These are phyloP conservation scores for Geotrichum fermentans DNA, from an alignment of 1,139 yeast species.

Conservation along the genomic window DNA sequence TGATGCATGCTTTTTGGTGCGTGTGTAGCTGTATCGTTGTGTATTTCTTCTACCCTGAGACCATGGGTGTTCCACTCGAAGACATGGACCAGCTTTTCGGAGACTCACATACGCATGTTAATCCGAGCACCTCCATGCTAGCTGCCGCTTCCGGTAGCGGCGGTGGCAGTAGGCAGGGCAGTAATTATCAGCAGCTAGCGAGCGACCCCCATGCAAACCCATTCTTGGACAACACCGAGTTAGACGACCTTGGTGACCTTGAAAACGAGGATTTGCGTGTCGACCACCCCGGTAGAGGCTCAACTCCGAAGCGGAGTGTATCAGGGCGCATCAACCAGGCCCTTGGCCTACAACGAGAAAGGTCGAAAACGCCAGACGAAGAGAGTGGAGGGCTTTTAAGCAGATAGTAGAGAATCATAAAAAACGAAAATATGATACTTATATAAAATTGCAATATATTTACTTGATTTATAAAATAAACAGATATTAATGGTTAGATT, in stretches of 20 bases:
- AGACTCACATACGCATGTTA: conserved; percentile 61
- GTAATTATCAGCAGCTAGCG: conserved; percentile 14
- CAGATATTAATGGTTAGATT: too few relatives aligned
- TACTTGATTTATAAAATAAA: too few relatives aligned
- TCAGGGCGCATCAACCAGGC: not conserved
- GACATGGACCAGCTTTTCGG: conserved; percentile 84
- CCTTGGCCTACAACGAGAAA: not conserved
- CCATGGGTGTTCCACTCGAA: conserved; percentile 81
- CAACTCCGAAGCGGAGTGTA: not conserved
- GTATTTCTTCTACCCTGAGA: conserved; percentile 72
- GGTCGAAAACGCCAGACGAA: not conserved
- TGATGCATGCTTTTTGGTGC: conserved; percentile 77
- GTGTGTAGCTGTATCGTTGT: conserved; percentile 65
- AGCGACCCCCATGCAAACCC: not conserved
- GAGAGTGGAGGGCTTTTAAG: not conserved
- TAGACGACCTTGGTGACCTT: not conserved
- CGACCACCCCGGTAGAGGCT: too few relatives aligned
- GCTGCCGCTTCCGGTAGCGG: not conserved
- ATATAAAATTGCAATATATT: too few relatives aligned
- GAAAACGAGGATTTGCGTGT: not conserved
- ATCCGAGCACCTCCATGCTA: conserved; percentile 30
- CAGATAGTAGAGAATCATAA: too few relatives aligned
- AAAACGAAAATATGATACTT: too few relatives aligned
- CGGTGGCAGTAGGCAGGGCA: not conserved
- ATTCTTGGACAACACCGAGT: not conserved